Percentiles rank a stretch among this genome's conserved stretches.
Conservation (phyloP, 208 protist species). For the Trypanosoma cruzi region DNA sequence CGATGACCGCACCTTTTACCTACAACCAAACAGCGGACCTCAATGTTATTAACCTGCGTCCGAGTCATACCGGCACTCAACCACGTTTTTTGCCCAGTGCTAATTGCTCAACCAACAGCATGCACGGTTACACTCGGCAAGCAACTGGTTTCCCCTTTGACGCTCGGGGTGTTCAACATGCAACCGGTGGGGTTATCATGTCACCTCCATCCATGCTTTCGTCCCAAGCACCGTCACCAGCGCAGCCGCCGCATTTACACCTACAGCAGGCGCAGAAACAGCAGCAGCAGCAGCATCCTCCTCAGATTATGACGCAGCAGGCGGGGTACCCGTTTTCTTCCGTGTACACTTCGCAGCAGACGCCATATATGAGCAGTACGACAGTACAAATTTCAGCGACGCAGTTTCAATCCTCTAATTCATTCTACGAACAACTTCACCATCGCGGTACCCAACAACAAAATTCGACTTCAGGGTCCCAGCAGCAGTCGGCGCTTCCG, state of each 20-base stretch:
- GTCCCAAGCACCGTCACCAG: not conserved
- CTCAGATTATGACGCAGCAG: not conserved
- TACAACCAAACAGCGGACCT: not conserved
- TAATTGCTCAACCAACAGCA: not conserved
- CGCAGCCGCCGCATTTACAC: slow-evolving; percentile 18
- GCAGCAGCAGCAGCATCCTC: not conserved
- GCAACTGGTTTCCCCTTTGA: not conserved
- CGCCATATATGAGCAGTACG: slow-evolving; percentile 10
- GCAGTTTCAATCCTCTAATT: not conserved
- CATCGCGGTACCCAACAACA: not conserved
- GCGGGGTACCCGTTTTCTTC: slow-evolving; percentile 19
- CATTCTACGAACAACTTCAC: slow-evolving; percentile 18
- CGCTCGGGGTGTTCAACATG: not conserved
- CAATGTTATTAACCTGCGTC: not conserved
- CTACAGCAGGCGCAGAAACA: slow-evolving; percentile 3
- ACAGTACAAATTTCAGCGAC: not conserved
- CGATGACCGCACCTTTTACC: not conserved
- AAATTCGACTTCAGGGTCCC: not conserved
- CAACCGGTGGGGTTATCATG: slow-evolving; percentile 3
- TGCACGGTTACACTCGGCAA: not conserved
- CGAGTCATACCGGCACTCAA: not conserved
- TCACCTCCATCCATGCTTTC: not conserved
- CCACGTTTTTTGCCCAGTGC: not conserved
- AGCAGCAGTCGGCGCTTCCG: slow-evolving; percentile 1
- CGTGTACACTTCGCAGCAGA: slow-evolving; percentile 26